phyloP scores from a whole-genome alignment of 805 yeast genomes.

The Vanderwaltozyma tropicalis region DNA sequence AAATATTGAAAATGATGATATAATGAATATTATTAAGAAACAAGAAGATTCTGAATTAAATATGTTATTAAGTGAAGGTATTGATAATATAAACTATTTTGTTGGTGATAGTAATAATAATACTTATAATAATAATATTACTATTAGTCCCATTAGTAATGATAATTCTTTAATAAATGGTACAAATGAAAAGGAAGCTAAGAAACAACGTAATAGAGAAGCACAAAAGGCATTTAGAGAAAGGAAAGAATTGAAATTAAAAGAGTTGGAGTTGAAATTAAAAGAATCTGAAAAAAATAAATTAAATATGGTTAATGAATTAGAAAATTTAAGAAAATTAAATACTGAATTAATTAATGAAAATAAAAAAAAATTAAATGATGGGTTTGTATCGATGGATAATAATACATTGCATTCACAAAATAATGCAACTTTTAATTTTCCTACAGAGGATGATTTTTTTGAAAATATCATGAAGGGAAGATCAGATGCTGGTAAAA shows the following conservation, averaged over 20 bases:
- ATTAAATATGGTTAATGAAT: constrained; percentile 37
- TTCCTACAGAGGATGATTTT: constrained; percentile 24
- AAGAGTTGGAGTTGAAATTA: constrained; percentile 54
- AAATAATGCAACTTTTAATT: constrained; percentile 7
- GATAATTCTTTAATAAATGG: constrained; percentile 21
- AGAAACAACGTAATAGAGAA: constrained; percentile 74
- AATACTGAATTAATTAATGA: constrained; percentile 38
- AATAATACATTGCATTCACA: not conserved
- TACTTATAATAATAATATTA: not conserved
- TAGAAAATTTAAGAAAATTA: constrained; percentile 47
- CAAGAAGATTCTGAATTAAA: too few relatives aligned
- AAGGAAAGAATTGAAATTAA: constrained; percentile 62
- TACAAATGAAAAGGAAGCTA: constrained; percentile 35
- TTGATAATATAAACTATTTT: not conserved
- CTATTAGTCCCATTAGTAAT: not conserved
- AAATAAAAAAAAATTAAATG: not conserved
- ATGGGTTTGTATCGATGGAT: too few relatives aligned
- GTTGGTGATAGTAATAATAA: not conserved
- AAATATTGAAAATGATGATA: not conserved
- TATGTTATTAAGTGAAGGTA: too few relatives aligned
- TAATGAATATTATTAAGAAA: not conserved
- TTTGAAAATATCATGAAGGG: constrained; percentile 12
- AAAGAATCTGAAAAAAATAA: constrained; percentile 47
- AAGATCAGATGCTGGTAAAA: not conserved
- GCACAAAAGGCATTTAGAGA: constrained; percentile 84